Evolutionary conservation across 768 basidiomycete species (phyloP).

Genomic region (Suillus subalutaceus): DNA sequence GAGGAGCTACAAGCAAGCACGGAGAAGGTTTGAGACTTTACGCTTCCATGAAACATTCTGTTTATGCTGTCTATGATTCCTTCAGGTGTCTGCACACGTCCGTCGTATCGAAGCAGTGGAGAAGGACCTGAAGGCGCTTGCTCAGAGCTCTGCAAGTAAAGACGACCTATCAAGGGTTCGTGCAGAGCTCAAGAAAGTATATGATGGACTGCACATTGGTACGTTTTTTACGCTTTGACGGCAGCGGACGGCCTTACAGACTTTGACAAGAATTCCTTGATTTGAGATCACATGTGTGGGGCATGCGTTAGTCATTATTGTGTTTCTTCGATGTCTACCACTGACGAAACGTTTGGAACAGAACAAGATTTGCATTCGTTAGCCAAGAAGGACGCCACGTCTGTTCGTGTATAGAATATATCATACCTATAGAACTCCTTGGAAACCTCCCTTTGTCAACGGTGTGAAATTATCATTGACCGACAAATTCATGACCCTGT

Average conservation of each 20-base stretch:
- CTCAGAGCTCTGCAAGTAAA: constrained; percentile 66
- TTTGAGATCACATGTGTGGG: constrained; percentile 81
- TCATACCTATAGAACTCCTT: constrained; percentile 2
- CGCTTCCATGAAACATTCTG: not conserved
- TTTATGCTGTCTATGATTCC: not conserved
- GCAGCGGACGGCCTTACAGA: constrained; percentile 3
- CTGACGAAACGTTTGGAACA: constrained; percentile 30
- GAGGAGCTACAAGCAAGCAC: constrained; percentile 85
- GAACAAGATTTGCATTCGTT: constrained; percentile 82
- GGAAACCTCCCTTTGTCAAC: not conserved
- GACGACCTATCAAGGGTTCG: constrained; percentile 79
- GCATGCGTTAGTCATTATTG: constrained; percentile 66
- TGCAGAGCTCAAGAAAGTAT: constrained; percentile 84
- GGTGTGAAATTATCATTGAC: not conserved
- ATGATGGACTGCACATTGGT: constrained; percentile 84
- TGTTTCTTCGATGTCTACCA: not conserved
- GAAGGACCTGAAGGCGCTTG: constrained; percentile 81
- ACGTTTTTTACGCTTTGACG: constrained; percentile 25
- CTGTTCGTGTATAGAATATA: constrained; percentile 53
- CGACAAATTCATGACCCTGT: too few relatives aligned
- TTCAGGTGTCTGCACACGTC: constrained; percentile 81
- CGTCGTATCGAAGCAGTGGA: constrained; percentile 85
- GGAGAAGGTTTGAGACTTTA: constrained; percentile 47
- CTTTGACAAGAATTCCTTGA: constrained; percentile 70
- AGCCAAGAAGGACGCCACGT: constrained; percentile 66